Base-by-base conservation (phyloP, 306 rosid genomes). In the Prunus mongolica region DNA sequence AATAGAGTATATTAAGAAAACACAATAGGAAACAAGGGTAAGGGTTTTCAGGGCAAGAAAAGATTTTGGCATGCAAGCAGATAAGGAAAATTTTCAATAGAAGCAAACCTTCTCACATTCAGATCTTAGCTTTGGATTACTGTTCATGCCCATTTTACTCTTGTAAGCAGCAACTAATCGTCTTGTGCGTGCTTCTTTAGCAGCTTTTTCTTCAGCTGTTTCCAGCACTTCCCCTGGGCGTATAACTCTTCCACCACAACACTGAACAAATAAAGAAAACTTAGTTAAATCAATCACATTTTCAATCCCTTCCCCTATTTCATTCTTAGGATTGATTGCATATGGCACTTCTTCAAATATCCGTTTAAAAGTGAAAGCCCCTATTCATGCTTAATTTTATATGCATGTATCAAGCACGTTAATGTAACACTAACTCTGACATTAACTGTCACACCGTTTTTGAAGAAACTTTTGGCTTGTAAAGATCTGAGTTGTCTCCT, bases 211-310 rank as follows among this genome's bases (percentile, higher is more conserved):
- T 82, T 91, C 98, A 20, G 72, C 89, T 3, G 93, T 87, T 87
- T 91, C 96, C 28, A 91, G 91, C 77, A 76, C 87, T 24, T 91
- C 87, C 65, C 96, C 97, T 0, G 97, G 95, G 72, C 81, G 90
- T 80, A 91, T 78, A 58, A 62, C 78, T 85, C 83, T 88, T 79
- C 98, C 98, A 70, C 98, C 98, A 44, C 97, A 97, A 84, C 80
- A 94, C 97, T 91, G 80, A 85, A 72, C 44, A 65, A 27, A 52
- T 20, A 72, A 16, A 34, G 22, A 72, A 24, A 71, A 25, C 16
- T 44, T 32, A 15, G 30, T 46, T 5, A 50, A 24, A 15, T 51
- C 24, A 63, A 46, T 20, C 58, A 52, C 3, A 7, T 20, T 38
- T 19, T 55, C 9, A 25, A 75, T 32, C 12, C 18, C 20, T 22